phyloP scores from a whole-genome alignment of 371 early-diverging fungal genomes.

The Syncephalastrum contaminatum region DNA sequence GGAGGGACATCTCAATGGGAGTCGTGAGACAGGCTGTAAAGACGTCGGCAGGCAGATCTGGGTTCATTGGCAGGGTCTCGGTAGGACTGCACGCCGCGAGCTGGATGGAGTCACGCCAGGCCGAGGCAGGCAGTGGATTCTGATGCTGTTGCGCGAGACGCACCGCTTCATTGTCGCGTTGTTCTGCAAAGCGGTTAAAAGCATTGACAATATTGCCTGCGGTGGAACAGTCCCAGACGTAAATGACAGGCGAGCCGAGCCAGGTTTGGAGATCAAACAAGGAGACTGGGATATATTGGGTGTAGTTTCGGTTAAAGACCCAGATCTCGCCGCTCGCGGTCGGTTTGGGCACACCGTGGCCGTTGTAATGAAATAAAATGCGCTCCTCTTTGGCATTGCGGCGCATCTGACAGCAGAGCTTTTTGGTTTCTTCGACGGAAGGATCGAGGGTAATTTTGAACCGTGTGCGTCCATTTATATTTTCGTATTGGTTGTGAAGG shows the following conservation, averaged over 20 bases:
- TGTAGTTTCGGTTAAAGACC: conserved; percentile 97
- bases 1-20: conserved; percentile 91
- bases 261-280: conserved; percentile 89
- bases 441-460: conserved; percentile 88
- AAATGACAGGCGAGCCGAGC: conserved; percentile 95
- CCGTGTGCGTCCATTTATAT: conserved; percentile 85
- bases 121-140: conserved; percentile 33
- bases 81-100: conserved; percentile 89
- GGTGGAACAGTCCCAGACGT: conserved; percentile 94
- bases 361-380: conserved; percentile 96
- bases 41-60: conserved; percentile 94
- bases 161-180: conserved; percentile 74
- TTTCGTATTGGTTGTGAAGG: conserved; percentile 91
- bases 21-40: conserved; percentile 96
- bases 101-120: conserved; percentile 88
- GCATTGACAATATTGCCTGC: conserved; percentile 91
- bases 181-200: conserved; percentile 86
- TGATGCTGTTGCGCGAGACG: conserved; percentile 33
- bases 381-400: conserved; percentile 91
- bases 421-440: conserved; percentile 89
- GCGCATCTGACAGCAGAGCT: conserved; percentile 79
- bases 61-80: conserved; percentile 90
- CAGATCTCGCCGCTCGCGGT: conserved; percentile 96
- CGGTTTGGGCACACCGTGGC: conserved; percentile 97
- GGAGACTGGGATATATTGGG: conserved; percentile 96